A percentile compares a stretch with the other conserved stretches of the same genome.
These are phyloP conservation scores for Hymenoscyphus occultus DNA, from an alignment of 2,329 filamentous ascomycete genomes.

Conservation along the genomic window DNA sequence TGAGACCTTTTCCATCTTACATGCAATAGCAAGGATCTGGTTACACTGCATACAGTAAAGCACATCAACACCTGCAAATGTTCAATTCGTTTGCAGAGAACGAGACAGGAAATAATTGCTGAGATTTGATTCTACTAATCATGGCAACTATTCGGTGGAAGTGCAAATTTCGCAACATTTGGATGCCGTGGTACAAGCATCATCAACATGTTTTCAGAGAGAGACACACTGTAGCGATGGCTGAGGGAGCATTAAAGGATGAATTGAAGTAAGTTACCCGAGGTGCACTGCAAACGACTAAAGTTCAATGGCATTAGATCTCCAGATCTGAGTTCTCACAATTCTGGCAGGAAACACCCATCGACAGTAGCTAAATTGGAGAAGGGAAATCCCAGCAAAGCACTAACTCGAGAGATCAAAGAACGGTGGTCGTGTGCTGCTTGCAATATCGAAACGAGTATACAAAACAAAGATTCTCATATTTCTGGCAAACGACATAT, in stretches of 20 bases:
- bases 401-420: background rate
- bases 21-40: slow-evolving; percentile 6
- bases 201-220: background rate
- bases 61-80: slow-evolving; percentile 8
- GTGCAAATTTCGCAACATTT: background rate
- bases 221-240: background rate
- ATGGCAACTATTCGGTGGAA: background rate
- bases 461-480: background rate
- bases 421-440: background rate
- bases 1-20: background rate
- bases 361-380: background rate
- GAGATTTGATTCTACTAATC: background rate
- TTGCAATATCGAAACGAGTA: background rate
- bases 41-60: slow-evolving; percentile 11
- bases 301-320: background rate
- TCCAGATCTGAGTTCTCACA: background rate
- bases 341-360: background rate
- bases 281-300: background rate
- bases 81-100: slow-evolving; percentile 4
- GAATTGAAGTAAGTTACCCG: background rate
- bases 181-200: background rate
- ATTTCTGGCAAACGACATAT: background rate
- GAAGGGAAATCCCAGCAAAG: background rate
- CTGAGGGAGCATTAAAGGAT: background rate
- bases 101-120: background rate